Percentiles rank a stretch among this genome's conserved stretches.
Conservation (phyloP, 1,284 basidiomycete genomes). For the Cystobasidium pallidum region DNA sequence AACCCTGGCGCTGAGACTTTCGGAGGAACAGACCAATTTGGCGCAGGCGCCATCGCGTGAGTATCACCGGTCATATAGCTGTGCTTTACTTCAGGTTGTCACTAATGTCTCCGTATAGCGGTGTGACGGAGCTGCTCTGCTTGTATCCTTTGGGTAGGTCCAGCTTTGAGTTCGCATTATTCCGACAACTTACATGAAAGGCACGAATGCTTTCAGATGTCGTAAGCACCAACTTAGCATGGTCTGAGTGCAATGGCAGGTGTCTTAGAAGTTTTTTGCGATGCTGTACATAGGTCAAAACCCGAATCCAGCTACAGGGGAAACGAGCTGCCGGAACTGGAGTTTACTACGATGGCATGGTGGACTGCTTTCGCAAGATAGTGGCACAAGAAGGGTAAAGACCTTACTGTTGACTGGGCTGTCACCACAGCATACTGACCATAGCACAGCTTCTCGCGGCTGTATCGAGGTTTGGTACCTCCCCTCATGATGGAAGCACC, state of each 20-base stretch:
- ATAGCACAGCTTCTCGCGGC: constrained; percentile 67
- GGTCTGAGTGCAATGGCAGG: no score
- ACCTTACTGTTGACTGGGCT: background rate
- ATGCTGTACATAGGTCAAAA: constrained; percentile 69
- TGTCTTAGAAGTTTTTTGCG: constrained; percentile 5
- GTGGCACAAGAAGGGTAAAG: constrained; percentile 80
- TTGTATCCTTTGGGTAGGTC: constrained; percentile 86
- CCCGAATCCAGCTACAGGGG: constrained; percentile 92
- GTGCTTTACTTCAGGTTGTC: constrained; percentile 57
- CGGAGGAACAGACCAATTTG: constrained; percentile 66
- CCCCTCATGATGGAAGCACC: constrained; percentile 95
- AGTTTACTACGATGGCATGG: constrained; percentile 64
- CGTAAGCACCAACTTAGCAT: background rate
- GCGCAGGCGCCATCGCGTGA: constrained; percentile 80
- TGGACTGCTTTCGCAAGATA: constrained; percentile 77
- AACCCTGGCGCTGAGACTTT: background rate
- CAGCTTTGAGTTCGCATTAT: background rate
- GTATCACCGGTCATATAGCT: background rate
- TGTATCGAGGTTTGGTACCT: constrained; percentile 93
- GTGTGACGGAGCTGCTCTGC: constrained; percentile 78
- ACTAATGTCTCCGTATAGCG: constrained; percentile 43
- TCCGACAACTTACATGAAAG: no score
- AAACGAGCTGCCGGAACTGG: constrained; percentile 65
- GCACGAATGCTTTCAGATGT: background rate
- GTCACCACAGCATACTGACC: background rate